phyloP scores from a whole-genome alignment of 1,284 basidiomycete species.

The Rugiboletus extremiorientalis region DNA sequence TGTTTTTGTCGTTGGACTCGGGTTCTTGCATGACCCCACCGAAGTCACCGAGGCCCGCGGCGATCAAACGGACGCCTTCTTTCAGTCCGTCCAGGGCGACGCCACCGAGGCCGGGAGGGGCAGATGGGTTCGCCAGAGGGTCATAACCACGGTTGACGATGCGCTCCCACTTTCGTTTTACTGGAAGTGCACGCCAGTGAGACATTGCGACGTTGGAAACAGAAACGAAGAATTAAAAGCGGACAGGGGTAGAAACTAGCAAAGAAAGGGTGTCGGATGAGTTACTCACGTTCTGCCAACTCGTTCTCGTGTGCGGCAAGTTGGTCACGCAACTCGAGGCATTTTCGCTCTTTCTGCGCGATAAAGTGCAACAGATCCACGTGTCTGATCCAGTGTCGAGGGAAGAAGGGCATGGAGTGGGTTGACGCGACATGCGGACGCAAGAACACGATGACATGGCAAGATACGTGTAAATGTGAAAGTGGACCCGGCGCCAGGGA shows the following conservation, averaged over 20 bases:
- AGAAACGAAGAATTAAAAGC: neutral
- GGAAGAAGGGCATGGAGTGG: neutral
- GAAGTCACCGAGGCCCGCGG: constrained; percentile 38
- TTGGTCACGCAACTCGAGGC: constrained; percentile 73
- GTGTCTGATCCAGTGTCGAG: constrained; percentile 48
- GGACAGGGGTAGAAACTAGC: neutral
- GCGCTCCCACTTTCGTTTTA: constrained; percentile 80
- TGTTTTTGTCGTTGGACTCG: neutral
- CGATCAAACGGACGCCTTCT: constrained; percentile 60
- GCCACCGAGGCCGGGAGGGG: constrained; percentile 21
- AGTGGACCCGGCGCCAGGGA: neutral
- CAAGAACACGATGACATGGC: neutral
- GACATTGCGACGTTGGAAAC: neutral
- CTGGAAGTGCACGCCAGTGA: constrained; percentile 27
- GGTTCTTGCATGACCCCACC: constrained; percentile 18
- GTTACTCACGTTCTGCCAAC: constrained; percentile 51
- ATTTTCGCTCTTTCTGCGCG: constrained; percentile 80
- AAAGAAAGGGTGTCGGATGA: neutral
- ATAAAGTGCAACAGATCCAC: constrained; percentile 75
- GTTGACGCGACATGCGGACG: neutral
- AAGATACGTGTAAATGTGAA: neutral
- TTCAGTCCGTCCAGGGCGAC: constrained; percentile 57
- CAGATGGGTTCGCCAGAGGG: neutral
- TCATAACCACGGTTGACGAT: constrained; percentile 63
- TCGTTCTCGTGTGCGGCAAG: constrained; percentile 69